Base-by-base conservation (phyloP, 257 asterid species). In the Nicotiana tomentosiformis region DNA sequence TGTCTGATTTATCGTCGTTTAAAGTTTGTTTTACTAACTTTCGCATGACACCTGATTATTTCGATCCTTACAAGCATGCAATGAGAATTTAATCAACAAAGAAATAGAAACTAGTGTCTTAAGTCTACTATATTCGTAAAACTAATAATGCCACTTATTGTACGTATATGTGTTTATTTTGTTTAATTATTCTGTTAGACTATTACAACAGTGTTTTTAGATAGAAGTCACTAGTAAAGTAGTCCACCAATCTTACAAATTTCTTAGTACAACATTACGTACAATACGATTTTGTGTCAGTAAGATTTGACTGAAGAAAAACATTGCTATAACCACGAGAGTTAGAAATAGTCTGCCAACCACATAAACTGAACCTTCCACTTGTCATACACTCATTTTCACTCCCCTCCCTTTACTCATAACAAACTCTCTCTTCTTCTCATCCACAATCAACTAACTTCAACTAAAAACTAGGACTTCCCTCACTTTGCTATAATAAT, bases 401-500 rank as follows among this genome's bases (percentile, higher is more conserved):
- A 78, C 80, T 85, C 90, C 84, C 82, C 66, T 81, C 83, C 78
- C 66, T 81, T 49, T 80, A 82, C 81, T 43, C 84, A 55, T 78
- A 43, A 76, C 85, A 7, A 77, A 81, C 77, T 82, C 80, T 57
- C 77, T 60, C 67, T 56, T 77, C 49, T 11, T 85, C 91, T 85
- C 91, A 83, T 88, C 94, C 93, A 88, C 97, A 87, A 64, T 49
- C 84, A 88, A 85, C 90, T 43, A 86, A 81, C 84, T 80, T 77
- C 86, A 35, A 88, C 94, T 90, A 84, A 86, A 91, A 91, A 91
- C 87, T 85, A 91, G 97, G 97, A 81, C 88, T 87, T 83, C 89
- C 89, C 78, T 81, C 85, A 82, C 88, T 81, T 88, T 77, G 77
- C 86, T 86, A 83, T 89, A 88, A 39, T 57, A 35, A 61, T 18